These are phyloP conservation scores for Schizothecium vesticola DNA, from an alignment of 495 filamentous ascomycete species.

Conservation along the genomic window DNA sequence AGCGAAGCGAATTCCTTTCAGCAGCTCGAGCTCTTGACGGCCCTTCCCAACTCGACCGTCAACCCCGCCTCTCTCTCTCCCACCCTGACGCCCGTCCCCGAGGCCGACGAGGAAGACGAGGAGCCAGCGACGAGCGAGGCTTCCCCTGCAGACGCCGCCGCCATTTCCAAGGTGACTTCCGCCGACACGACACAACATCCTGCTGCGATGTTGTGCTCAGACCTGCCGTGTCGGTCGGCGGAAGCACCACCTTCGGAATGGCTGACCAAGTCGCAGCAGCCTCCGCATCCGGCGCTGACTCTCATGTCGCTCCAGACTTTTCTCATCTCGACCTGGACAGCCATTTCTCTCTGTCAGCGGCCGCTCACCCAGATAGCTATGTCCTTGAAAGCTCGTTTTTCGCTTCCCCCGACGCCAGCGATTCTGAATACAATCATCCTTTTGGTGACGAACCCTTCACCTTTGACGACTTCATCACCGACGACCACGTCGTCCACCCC, in stretches of 20 bases:
- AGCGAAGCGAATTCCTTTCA: constrained; percentile 24
- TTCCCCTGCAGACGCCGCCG: constrained; percentile 21
- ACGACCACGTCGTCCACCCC: constrained; percentile 35
- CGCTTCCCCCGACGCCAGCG: constrained; percentile 58
- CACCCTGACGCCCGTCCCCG: constrained; percentile 41
- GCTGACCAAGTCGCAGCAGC: constrained; percentile 53
- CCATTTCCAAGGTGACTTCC: constrained; percentile 50
- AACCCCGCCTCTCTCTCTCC: constrained; percentile 53
- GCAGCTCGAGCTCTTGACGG: constrained; percentile 31
- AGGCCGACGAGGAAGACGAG: constrained; percentile 25
- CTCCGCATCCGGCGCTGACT: constrained; percentile 43
- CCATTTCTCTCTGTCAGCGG: constrained; percentile 54
- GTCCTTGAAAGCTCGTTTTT: constrained; percentile 71
- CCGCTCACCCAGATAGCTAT: constrained; percentile 60
- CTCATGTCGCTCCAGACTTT: constrained; percentile 59
- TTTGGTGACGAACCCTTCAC: constrained; percentile 69
- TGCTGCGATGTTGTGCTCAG: constrained; percentile 97
- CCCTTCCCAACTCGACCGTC: constrained; percentile 40
- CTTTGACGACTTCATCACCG: constrained; percentile 50
- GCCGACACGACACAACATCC: constrained; percentile 99
- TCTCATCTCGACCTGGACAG: constrained; percentile 62
- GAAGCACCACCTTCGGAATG: constrained; percentile 50
- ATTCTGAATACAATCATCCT: constrained; percentile 80
- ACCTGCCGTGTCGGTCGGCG: constrained; percentile 98
- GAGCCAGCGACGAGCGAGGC: constrained; percentile 18